Base-by-base conservation (phyloP, 129 eudicot species). In the Tanacetum coccineum region DNA sequence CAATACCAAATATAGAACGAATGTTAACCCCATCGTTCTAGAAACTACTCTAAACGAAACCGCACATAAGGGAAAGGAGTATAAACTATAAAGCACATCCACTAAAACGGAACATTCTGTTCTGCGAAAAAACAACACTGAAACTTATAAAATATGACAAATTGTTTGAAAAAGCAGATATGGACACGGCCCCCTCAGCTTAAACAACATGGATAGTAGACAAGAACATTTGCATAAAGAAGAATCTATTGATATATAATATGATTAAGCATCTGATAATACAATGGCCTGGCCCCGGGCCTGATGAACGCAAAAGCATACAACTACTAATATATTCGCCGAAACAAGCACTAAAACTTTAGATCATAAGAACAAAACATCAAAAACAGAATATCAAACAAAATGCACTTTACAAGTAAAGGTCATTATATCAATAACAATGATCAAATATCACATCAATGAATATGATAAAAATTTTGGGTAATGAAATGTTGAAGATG, bases 101-200 rank as follows among this genome's bases (percentile, higher is more conserved):
- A 58, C 62, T 53, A 70, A 82, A 70, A 64, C n/a, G 53, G 71
- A 74, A 68, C 61, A 69, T 77, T 78, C 76, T 66, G 15, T 64
- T 54, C 66, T 75, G 84, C 46, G 71, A 71, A 78, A 69, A 86
- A 78, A 80, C 84, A 80, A 80, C 87, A 74, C 70, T 57, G 85
- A 59, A 25, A 32, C 66, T 62, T 47, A 21, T 71, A 51, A 55
- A 54, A 61, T 66, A 49, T 21, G 46, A 57, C 56, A 74, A 44
- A 59, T 8, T 21, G 56, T 44, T 17, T 17, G 46, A 11, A 63
- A 54, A 65, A 39, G 62, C 25, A 62, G 13, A 20, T 11, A 11
- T n/a, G n/a, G n/a, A n/a, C n/a, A n/a, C n/a, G n/a, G n/a, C n/a
- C n/a, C n/a, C n/a, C n/a, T n/a, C n/a, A n/a, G n/a, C n/a, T n/a